Percentiles rank a stretch among this genome's conserved stretches.
phyloP scores from a whole-genome alignment of 345 rosid species.

The Eutrema japonicum region DNA sequence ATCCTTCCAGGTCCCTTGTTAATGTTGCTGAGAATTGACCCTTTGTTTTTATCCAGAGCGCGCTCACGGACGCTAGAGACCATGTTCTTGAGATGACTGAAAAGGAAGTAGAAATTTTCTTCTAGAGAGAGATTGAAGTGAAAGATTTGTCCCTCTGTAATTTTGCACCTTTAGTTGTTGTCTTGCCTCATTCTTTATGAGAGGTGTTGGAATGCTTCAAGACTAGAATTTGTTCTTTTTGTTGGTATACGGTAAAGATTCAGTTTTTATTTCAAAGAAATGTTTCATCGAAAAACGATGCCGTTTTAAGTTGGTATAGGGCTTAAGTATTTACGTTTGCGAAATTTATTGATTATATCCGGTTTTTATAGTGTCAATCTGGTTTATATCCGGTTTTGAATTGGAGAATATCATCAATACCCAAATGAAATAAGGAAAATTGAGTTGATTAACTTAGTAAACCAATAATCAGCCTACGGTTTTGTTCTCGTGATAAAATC shows the following conservation, averaged over 20 bases:
- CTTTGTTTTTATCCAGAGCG: constrained; percentile 55
- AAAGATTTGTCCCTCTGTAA: constrained; percentile 22
- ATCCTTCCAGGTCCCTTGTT: not conserved
- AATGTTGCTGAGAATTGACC: not conserved
- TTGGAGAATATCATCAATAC: not conserved
- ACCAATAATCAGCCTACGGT: not conserved
- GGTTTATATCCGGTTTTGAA: not conserved
- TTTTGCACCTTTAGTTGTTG: constrained; percentile 23
- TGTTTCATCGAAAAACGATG: not conserved
- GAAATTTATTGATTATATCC: not conserved
- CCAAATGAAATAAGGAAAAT: not conserved
- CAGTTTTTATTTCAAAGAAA: not conserved
- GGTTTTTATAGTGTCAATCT: not conserved
- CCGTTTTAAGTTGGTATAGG: no score
- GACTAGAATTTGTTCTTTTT: not conserved
- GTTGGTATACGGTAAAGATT: not conserved
- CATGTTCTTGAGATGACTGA: constrained; percentile 96
- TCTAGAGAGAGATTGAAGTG: constrained; percentile 47
- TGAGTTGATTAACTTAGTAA: not conserved
- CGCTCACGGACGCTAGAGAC: constrained; percentile 85
- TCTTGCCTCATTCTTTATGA: constrained; percentile 13
- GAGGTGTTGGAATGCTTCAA: constrained; percentile 9
- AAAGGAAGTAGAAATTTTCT: constrained; percentile 82
- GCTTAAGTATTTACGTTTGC: not conserved
- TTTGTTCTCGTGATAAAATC: not conserved